These are phyloP conservation scores for Gypsophila paniculata DNA, from an alignment of 179 eudicot genomes.

Conservation along the genomic window DNA sequence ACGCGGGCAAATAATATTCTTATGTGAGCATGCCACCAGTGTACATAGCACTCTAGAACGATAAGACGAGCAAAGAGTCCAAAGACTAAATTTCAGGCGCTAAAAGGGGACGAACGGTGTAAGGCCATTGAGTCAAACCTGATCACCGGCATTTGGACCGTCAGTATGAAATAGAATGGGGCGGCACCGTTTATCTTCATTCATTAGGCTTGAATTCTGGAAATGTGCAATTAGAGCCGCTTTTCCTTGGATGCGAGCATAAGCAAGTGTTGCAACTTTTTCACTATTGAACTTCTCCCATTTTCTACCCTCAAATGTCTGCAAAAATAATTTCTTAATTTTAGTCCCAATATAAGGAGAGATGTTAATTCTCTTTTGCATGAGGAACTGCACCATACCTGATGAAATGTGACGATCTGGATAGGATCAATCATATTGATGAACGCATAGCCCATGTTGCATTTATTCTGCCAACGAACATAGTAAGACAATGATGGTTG, in stretches of 20 bases:
- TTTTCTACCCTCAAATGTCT: constrained; percentile 66
- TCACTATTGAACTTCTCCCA: constrained; percentile 81
- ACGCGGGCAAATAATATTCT: too few species aligned
- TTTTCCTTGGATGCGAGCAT: constrained; percentile 75
- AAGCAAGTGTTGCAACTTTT: constrained; percentile 67
- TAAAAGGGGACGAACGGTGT: too few species aligned
- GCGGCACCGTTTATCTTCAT: constrained; percentile 72
- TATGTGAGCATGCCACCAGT: neutral
- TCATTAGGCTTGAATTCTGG: constrained; percentile 75
- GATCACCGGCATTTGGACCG: constrained; percentile 79
- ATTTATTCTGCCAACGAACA: constrained; percentile 52
- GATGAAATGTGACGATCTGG: constrained; percentile 49
- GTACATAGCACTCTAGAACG: neutral
- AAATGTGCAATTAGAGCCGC: constrained; percentile 66
- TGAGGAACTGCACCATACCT: constrained; percentile 38
- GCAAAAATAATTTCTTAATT: constrained; percentile 22
- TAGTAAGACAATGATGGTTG: neutral
- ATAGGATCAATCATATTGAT: constrained; percentile 68
- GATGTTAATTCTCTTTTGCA: neutral
- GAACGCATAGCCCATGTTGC: constrained; percentile 79
- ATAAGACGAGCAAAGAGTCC: neutral
- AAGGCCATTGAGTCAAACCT: constrained; percentile 32
- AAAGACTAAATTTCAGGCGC: neutral
- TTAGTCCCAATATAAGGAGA: neutral
- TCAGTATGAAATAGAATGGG: constrained; percentile 66